phyloP scores from a whole-genome alignment of 805 yeast species.

The Allodekkera sacchari region DNA sequence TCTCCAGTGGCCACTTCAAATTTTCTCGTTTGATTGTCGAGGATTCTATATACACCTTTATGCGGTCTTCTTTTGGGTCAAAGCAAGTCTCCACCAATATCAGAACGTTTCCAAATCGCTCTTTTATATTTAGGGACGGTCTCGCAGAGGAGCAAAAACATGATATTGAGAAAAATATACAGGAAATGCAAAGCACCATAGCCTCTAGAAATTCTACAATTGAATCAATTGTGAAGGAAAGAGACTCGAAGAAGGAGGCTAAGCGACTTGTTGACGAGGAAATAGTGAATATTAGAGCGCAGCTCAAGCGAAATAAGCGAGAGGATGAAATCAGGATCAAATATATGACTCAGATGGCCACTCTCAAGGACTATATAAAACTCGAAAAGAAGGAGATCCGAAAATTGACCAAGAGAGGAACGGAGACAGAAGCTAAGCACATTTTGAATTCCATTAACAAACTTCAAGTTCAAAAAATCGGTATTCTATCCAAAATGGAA shows the following conservation, averaged over 20 bases:
- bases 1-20: neutral
- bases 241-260: slow-evolving; percentile 1
- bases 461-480: slow-evolving; percentile 9
- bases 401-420: slow-evolving; percentile 9
- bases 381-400: slow-evolving; percentile 10
- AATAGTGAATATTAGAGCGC: slow-evolving; percentile 9
- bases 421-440: slow-evolving; percentile 7
- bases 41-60: slow-evolving; percentile 39
- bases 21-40: slow-evolving; percentile 38
- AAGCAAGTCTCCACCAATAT: slow-evolving; percentile 40
- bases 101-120: slow-evolving; percentile 19
- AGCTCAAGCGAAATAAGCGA: slow-evolving; percentile 9
- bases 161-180: slow-evolving; percentile 12
- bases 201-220: slow-evolving; percentile 2
- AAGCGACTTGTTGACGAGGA: too few species aligned
- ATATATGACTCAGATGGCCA: slow-evolving; percentile 10
- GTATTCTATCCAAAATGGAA: slow-evolving; percentile 5
- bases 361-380: slow-evolving; percentile 10
- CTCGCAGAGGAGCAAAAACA: slow-evolving; percentile 21
- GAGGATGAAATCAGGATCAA: slow-evolving; percentile 10
- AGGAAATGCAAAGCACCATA: slow-evolving; percentile 4
- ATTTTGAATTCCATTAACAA: slow-evolving; percentile 10
- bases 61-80: slow-evolving; percentile 56
- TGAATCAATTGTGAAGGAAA: neutral
- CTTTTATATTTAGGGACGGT: slow-evolving; percentile 26